Evolutionary conservation across 2,329 filamentous ascomycete species (phyloP), one percentile per base, ranked within the genome.

Genomic region (Phyllosticta citribraziliensis): DNA sequence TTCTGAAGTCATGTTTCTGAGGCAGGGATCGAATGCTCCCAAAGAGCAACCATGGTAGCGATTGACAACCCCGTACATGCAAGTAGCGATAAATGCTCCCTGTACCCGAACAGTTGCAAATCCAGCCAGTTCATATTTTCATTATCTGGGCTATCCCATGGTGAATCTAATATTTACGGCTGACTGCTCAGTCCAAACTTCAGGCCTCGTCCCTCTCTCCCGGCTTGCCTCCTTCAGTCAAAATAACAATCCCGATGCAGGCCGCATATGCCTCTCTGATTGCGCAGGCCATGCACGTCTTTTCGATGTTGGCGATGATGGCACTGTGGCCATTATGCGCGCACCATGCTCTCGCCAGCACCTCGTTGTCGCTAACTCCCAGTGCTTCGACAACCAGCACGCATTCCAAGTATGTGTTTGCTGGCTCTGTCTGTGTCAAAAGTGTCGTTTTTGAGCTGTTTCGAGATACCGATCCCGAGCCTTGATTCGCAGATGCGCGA

Each of bases 201-300:
- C 40, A 61, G 14, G 56, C 59, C 40, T 61, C 76, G 68, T 80
- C 75, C 60, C 76, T 75, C 57, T 78, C 76, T 64, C 79, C 75
- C 63, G 73, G 67, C 63, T 75, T 75, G 60, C 75, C 72, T 8
- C 76, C 74, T 63, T 78, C 74, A 0, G 76, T 78, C 60, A 91
- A 73, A 61, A 91, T 88, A 51, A 89, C 84, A 51, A 91, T 87
- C 55, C 84, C 88, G 58, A 91, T 72, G 40, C 86, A 86, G 17
- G 86, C 87, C 2, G 88, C 88, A 72, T 88, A 91, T 30, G 88
- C 87, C 72, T 90, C 88, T 63, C 88, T 79, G 62, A 91, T 85
- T 10, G 87, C 86, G 71, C 88, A 91, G 17, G 86, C 82, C 80
- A 89, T 84, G 73, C 86, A 91, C 17, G 88, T 90, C 74, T 80